Base-by-base conservation (phyloP, 2,329 filamentous ascomycete species). In the Sordariomycetes sp. region DNA sequence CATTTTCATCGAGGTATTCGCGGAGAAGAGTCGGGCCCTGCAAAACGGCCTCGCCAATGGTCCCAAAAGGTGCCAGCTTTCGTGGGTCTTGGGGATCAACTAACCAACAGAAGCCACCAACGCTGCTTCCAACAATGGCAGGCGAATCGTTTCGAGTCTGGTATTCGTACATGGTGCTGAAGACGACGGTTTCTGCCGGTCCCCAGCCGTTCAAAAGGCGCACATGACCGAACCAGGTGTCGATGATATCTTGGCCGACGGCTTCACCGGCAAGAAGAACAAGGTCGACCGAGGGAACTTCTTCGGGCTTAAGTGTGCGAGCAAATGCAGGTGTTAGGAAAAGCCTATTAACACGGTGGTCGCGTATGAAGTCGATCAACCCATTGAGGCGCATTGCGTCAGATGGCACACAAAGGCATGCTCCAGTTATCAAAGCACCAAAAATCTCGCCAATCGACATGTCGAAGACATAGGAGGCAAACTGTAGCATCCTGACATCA, bases 181-280 rank as follows among this genome's bases (percentile, higher is more conserved):
- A 19, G 16, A 21, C 17, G 3, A 31, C 33, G 39, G 64, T 68
- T 41, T 68, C 65, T 1, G 59, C 63, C 1, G 65, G 64, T 0
- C 65, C 64, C 30, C 66, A 68, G 1, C 55, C 58, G 33, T 64
- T 65, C 26, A 58, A 60, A 58, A 66, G 23, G 42, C 42, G 3
- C 14, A 21, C 25, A 6, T 25, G 15, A 8, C 32, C 31, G 14
- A 16, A 26, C 35, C 36, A 35, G 6, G 24, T 27, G 24, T 32
- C 51, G 23, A 59, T 58, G 29, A 65, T 59, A 9, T 56, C 50
- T 0, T 58, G 51, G 1, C 65, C 66, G 46, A 73, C 63, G 11
- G 61, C 59, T 42, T 68, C 64, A 12, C 64, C 63, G n/a, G 57
- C 59, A 7, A 66, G 28, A 2, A 40, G 32, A 10, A 40, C 10